Evolutionary conservation across 2,329 filamentous ascomycete genomes (phyloP).

Genomic region (Arthrobotrys musiformis): DNA sequence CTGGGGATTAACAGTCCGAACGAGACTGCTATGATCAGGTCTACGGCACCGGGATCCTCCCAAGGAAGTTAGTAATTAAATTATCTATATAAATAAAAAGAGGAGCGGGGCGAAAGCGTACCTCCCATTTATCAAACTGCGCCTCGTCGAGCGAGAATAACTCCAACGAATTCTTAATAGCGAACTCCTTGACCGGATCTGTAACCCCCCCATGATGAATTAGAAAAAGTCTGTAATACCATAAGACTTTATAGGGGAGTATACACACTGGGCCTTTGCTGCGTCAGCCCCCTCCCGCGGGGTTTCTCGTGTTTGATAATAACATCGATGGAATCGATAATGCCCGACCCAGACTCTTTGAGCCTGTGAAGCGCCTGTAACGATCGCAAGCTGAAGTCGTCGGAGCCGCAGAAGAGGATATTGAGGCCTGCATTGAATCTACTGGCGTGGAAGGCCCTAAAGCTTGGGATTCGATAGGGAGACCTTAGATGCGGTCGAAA

Average conservation of each 20-base stretch:
- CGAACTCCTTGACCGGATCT: slow-evolving; percentile 79
- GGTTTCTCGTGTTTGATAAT: slow-evolving; percentile 82
- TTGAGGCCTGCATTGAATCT: slow-evolving; percentile 65
- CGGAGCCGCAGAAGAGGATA: slow-evolving; percentile 94
- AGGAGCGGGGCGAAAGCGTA: slow-evolving; percentile 63
- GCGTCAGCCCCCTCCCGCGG: slow-evolving; percentile 79
- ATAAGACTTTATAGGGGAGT: too few species aligned
- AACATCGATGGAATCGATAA: slow-evolving; percentile 82
- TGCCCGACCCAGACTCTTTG: slow-evolving; percentile 68
- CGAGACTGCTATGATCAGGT: slow-evolving; percentile 90
- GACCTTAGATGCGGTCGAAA: neutral
- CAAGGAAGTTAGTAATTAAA: slow-evolving; percentile 15
- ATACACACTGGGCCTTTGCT: slow-evolving; percentile 60
- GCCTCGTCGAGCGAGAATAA: slow-evolving; percentile 78
- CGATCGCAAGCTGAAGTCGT: slow-evolving; percentile 85
- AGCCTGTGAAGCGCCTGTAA: slow-evolving; percentile 73
- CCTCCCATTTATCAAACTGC: slow-evolving; percentile 79
- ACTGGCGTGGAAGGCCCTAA: slow-evolving; percentile 28
- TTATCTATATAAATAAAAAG: neutral
- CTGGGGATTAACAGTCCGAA: slow-evolving; percentile 90
- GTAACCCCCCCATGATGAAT: too few species aligned
- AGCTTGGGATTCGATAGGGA: neutral
- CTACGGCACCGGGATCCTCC: slow-evolving; percentile 65
- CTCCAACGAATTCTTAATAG: slow-evolving; percentile 72
- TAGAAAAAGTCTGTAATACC: neutral